A percentile compares a stretch with the other conserved stretches of the same genome.
These are phyloP conservation scores for Plantago coronopus DNA, from an alignment of 305 asterid species.

Conservation along the genomic window DNA sequence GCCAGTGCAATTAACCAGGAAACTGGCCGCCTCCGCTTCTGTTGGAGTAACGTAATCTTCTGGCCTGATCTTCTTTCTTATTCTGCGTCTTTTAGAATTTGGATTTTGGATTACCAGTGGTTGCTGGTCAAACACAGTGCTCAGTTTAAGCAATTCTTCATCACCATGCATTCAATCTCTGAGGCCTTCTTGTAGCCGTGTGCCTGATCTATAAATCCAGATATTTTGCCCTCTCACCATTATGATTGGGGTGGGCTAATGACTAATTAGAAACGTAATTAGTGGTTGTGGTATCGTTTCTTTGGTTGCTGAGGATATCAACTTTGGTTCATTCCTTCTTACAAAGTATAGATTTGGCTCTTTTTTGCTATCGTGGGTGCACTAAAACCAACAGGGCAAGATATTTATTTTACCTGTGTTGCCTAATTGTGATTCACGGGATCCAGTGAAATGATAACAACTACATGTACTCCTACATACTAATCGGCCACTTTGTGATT, in stretches of 20 bases:
- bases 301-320: background rate
- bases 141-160: slow-evolving; percentile 36
- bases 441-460: slow-evolving; percentile 8
- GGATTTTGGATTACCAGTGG: background rate
- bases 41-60: slow-evolving; percentile 90
- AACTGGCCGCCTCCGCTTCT: slow-evolving; percentile 95
- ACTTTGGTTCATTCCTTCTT: slow-evolving; percentile 1
- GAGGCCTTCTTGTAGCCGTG: too few species aligned
- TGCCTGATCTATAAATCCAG: background rate
- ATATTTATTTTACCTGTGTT: too few species aligned
- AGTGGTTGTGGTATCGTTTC: background rate
- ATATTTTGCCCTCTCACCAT: slow-evolving; percentile 2
- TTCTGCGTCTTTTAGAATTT: background rate
- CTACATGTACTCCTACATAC: slow-evolving; percentile 4
- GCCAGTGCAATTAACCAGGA: slow-evolving; percentile 73
- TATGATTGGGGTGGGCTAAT: too few species aligned
- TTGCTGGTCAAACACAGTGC: slow-evolving; percentile 41
- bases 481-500: slow-evolving; percentile 8
- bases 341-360: background rate
- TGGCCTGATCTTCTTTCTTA: slow-evolving; percentile 18
- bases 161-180: too few species aligned
- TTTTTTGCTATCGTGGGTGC: too few species aligned
- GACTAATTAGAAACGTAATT: background rate
- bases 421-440: too few species aligned
- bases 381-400: background rate